Conservation (phyloP, 805 yeast genomes). For the Kodamaea nitidulidarum region DNA sequence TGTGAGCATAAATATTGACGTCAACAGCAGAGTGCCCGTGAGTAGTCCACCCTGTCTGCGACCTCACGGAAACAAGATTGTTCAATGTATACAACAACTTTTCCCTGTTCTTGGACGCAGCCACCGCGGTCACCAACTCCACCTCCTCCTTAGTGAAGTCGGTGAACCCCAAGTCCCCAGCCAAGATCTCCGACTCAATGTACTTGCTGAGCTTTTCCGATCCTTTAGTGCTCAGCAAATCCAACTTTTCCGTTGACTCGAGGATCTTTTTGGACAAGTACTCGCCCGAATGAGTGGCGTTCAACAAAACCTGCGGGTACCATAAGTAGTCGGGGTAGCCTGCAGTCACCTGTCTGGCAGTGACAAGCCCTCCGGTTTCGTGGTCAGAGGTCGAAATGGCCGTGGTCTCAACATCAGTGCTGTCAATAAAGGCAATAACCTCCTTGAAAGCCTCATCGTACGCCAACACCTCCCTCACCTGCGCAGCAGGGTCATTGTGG, state of each 20-base stretch:
- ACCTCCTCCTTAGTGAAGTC: slow-evolving; percentile 55
- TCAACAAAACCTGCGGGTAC: slow-evolving; percentile 73
- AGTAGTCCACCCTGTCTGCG: slow-evolving; percentile 94
- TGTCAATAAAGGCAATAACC: slow-evolving; percentile 65
- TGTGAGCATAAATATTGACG: slow-evolving; percentile 82
- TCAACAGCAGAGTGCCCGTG: slow-evolving; percentile 97
- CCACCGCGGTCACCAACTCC: slow-evolving; percentile 15
- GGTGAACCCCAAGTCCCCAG: slow-evolving; percentile 60
- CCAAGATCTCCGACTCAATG: slow-evolving; percentile 51
- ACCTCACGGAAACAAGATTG: slow-evolving; percentile 70
- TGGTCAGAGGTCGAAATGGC: slow-evolving; percentile 86
- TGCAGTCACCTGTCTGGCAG: slow-evolving; percentile 69
- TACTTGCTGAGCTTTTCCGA: slow-evolving; percentile 35
- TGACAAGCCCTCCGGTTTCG: slow-evolving; percentile 93
- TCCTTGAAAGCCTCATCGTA: slow-evolving; percentile 78
- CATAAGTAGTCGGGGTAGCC: slow-evolving; percentile 82
- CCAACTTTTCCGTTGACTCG: slow-evolving; percentile 23
- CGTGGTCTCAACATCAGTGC: slow-evolving; percentile 69
- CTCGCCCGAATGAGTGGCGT: slow-evolving; percentile 77
- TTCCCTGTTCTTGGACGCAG: slow-evolving; percentile 22
- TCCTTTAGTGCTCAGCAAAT: not conserved
- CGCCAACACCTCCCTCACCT: slow-evolving; percentile 85
- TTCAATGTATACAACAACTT: slow-evolving; percentile 52
- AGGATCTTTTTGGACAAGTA: slow-evolving; percentile 49
- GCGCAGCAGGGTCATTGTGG: slow-evolving; percentile 90